Percentiles rank a stretch among this genome's conserved stretches.
Conservation (phyloP, 352 stramenopile species). For the Phytophthora pisi region DNA sequence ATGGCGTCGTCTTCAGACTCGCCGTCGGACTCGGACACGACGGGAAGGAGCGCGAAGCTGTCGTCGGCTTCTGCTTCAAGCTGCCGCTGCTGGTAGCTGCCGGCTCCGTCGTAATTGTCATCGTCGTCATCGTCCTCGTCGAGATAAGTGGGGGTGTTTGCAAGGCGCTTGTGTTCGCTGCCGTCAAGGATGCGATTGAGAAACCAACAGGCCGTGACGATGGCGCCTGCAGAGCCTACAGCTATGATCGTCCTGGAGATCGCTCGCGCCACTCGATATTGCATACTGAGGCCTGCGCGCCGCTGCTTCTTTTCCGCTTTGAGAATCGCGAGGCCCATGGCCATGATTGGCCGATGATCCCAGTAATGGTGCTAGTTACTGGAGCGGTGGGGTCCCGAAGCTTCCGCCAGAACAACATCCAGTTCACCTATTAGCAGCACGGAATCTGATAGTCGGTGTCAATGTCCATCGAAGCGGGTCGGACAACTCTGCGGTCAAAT, state of each 20-base stretch:
- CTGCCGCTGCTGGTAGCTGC: background rate
- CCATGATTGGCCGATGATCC: constrained; percentile 11
- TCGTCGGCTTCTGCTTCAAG: background rate
- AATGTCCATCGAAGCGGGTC: background rate
- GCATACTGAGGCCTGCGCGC: constrained; percentile 21
- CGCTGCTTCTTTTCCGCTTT: constrained; percentile 26
- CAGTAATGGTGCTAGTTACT: constrained; percentile 19
- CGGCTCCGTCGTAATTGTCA: constrained; percentile 4
- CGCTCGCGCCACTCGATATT: constrained; percentile 26
- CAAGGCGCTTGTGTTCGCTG: constrained; percentile 10
- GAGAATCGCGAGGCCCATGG: background rate
- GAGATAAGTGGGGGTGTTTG: background rate
- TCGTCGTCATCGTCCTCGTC: background rate
- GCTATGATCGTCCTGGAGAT: constrained; percentile 24
- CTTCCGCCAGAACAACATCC: constrained; percentile 9
- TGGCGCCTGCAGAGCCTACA: constrained; percentile 29
- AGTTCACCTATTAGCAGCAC: background rate
- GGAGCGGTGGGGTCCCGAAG: background rate
- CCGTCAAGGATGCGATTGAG: constrained; percentile 28
- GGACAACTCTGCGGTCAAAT: no score
- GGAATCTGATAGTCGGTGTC: constrained; percentile 5
- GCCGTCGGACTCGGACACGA: constrained; percentile 33
- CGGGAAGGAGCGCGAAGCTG: constrained; percentile 24
- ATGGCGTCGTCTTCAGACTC: constrained; percentile 20
- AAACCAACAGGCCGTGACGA: constrained; percentile 29